Evolutionary conservation across 805 yeast species (phyloP), one percentile per base, ranked within the genome.

Genomic region (Saccharomycopsis capsularis): DNA sequence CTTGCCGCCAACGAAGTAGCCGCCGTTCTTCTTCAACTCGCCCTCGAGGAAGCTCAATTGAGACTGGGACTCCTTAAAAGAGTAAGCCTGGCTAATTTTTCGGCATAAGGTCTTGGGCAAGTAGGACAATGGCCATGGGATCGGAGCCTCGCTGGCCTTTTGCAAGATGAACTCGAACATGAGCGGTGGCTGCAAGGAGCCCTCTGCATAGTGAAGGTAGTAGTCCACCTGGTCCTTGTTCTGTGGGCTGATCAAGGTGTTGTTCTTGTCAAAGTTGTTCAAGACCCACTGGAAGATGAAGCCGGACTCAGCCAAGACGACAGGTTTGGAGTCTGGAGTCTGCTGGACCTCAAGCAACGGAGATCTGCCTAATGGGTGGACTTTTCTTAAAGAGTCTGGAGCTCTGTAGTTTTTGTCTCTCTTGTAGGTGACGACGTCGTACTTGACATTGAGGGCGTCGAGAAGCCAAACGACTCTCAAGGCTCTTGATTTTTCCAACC

Each of bases 351-450:
- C 82, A 40, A 84, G 53, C 1, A 81, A 61, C 1, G 91, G 91
- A 0, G 79, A 66, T 57, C 78, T 79, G 0, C 88, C 89, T 21
- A 77, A 62, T 7, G 85, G 82, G 57, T 79, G 84, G 9, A 80
- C 64, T 36, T 73, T 66, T 51, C 68, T 68, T 36, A 81, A 61
- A 34, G 67, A 78, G 2, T 66, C 65, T 5, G 77, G 78, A 1
- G 80, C 79, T 38, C 76, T 64, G 63, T 69, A 69, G 18, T 69
- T 67, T 6, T 66, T 63, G 53, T 75, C 67, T 44, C 89, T 70
- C 49, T 72, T 63, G 61, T 77, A 80, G 2, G 73, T 59, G 54
- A 76, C 73, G 18, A 81, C 63, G 13, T 74, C 76, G 57, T 79
- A 83, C 23, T 75, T 75, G 4, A 82, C 58, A 11, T 68, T 68